These are phyloP conservation scores for Colletotrichum acutatum DNA, from an alignment of 2,329 filamentous ascomycete genomes.

Conservation along the genomic window DNA sequence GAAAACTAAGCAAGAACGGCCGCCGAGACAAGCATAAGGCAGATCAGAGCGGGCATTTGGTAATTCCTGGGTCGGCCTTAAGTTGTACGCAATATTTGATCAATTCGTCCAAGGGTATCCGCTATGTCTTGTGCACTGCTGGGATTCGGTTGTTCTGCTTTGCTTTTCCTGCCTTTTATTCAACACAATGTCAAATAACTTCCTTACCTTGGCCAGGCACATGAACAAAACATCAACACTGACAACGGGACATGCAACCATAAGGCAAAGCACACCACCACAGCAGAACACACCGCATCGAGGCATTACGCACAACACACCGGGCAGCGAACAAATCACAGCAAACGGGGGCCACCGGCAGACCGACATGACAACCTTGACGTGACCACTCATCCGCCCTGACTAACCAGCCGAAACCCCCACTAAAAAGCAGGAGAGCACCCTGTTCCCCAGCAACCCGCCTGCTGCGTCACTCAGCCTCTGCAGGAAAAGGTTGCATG, in stretches of 20 bases:
- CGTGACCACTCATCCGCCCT: not conserved
- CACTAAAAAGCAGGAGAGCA: slow-evolving; percentile 17
- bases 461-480: slow-evolving; percentile 18
- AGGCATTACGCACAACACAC: not conserved
- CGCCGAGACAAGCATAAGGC: slow-evolving; percentile 18
- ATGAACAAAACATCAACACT: not conserved
- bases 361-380: not conserved
- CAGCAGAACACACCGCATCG: not conserved
- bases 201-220: not conserved
- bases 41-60: not conserved
- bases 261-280: not conserved
- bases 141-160: slow-evolving; percentile 4
- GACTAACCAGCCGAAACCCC: not conserved
- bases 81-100: not conserved
- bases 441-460: slow-evolving; percentile 36
- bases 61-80: not conserved
- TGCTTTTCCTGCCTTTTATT: not conserved
- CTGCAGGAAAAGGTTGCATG: not conserved
- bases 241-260: not conserved
- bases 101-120: no score
- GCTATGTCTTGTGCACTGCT: not conserved
- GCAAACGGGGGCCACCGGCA: not conserved
- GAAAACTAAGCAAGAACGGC: slow-evolving; percentile 10
- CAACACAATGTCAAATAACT: not conserved
- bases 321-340: not conserved